Evolutionary conservation across 2,329 filamentous ascomycete species (phyloP).

Genomic region (Chrysoporthe cubensis): DNA sequence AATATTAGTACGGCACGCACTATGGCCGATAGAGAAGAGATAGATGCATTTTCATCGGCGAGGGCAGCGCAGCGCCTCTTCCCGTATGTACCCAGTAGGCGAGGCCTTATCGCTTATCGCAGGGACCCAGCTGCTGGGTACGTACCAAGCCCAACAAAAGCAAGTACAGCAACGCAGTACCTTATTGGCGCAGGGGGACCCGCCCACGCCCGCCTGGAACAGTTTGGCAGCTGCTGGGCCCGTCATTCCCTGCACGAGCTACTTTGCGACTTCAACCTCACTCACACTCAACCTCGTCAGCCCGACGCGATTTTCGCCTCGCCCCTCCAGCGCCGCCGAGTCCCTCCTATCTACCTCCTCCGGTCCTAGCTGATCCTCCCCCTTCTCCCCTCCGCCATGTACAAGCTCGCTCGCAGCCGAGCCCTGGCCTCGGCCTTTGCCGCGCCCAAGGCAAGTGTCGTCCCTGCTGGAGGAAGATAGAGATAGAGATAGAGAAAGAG

Average conservation of each 20-base stretch:
- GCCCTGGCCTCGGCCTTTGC: conserved; percentile 80
- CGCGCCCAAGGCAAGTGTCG: conserved; percentile 69
- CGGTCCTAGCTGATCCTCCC: conserved; percentile 1
- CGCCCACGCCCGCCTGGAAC: conserved; percentile 6
- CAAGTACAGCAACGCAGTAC: too few species aligned
- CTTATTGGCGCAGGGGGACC: background rate
- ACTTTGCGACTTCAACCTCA: conserved; percentile 8
- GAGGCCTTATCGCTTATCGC: conserved; percentile 4
- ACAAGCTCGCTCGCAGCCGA: conserved; percentile 82
- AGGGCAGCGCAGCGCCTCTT: too few species aligned
- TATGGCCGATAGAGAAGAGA: background rate
- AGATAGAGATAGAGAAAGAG: too few species aligned
- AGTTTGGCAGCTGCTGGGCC: conserved; percentile 22
- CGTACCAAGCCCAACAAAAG: too few species aligned
- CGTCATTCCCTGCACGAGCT: conserved; percentile 26
- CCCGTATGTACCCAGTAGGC: too few species aligned
- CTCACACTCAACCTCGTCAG: background rate
- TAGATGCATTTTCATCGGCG: background rate
- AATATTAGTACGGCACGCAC: too few species aligned
- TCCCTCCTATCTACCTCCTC: background rate
- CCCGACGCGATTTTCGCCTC: conserved; percentile 19
- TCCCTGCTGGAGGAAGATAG: conserved; percentile 5
- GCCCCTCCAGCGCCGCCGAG: conserved; percentile 21
- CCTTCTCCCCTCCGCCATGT: conserved; percentile 61
- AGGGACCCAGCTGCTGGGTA: background rate